A percentile compares a stretch with the other conserved stretches of the same genome.
Evolutionary conservation across 768 basidiomycete genomes (phyloP).

Genomic region (Lentinus brumalis): DNA sequence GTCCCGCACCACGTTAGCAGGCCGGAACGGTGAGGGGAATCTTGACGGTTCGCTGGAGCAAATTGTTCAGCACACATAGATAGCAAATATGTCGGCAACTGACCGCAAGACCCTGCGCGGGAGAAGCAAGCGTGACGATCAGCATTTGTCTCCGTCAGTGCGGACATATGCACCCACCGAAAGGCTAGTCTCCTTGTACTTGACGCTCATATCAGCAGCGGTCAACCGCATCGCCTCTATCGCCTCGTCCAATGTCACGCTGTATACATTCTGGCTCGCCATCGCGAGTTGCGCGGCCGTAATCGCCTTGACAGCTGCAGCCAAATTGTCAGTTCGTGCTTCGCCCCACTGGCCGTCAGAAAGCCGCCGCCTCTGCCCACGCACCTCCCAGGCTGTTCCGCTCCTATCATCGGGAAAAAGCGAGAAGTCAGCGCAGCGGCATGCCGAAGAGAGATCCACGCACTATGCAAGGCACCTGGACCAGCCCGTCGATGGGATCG

Average conservation of each 20-base stretch:
- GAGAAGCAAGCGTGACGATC: not conserved
- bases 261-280: constrained; percentile 86
- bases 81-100: constrained; percentile 25
- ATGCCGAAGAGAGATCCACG: constrained; percentile 33
- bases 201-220: constrained; percentile 91
- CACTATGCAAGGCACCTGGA: constrained; percentile 96
- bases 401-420: constrained; percentile 46
- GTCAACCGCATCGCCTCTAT: constrained; percentile 95
- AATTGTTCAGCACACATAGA: constrained; percentile 18
- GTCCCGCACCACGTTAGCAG: constrained; percentile 45
- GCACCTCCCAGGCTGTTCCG: constrained; percentile 84
- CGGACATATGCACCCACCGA: constrained; percentile 53
- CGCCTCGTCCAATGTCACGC: constrained; percentile 89
- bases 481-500: constrained; percentile 91
- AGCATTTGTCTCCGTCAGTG: not conserved
- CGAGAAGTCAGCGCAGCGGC: not conserved
- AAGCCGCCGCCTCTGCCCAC: constrained; percentile 10
- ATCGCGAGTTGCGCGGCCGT: constrained; percentile 94
- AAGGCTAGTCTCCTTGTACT: constrained; percentile 95
- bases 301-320: constrained; percentile 87
- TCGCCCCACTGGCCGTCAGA: not conserved
- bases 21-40: constrained; percentile 87
- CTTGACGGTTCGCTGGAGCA: constrained; percentile 65
- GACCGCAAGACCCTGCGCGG: constrained; percentile 59
- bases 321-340: not conserved